Conservation (phyloP, 2,329 filamentous ascomycete species). For the Alternaria gansuensis region DNA sequence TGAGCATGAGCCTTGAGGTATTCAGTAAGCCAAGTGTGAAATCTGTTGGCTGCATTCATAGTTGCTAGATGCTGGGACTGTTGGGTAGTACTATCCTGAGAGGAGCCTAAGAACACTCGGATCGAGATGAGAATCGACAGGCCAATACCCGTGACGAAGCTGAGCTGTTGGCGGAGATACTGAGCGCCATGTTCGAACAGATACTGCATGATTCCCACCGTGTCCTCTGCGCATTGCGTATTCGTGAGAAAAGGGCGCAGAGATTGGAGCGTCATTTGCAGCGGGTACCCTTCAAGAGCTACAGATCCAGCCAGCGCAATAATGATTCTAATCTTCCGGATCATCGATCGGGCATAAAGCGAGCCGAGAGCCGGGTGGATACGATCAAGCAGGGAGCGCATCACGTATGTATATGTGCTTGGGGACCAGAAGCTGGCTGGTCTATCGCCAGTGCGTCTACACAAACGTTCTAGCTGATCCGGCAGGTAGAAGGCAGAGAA, state of each 20-base stretch:
- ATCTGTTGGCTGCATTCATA: slow-evolving; percentile 75
- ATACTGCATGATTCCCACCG: slow-evolving; percentile 85
- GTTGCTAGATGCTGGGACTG: slow-evolving; percentile 83
- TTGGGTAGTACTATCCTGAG: slow-evolving; percentile 81
- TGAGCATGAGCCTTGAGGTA: slow-evolving; percentile 68
- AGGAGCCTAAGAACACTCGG: slow-evolving; percentile 75
- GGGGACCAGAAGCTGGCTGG: slow-evolving; percentile 76
- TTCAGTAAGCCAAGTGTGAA: slow-evolving; percentile 79
- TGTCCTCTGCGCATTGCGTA: slow-evolving; percentile 87
- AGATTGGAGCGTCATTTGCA: slow-evolving; percentile 89
- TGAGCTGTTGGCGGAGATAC: slow-evolving; percentile 72
- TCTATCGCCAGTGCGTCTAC: slow-evolving; percentile 70
- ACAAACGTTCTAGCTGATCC: slow-evolving; percentile 80
- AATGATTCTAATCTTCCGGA: slow-evolving; percentile 85
- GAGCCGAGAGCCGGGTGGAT: slow-evolving; percentile 86
- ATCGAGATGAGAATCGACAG: slow-evolving; percentile 82
- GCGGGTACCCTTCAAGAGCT: slow-evolving; percentile 79
- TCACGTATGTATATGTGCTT: slow-evolving; percentile 75
- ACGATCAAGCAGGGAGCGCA: slow-evolving; percentile 79
- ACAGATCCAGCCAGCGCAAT: slow-evolving; percentile 78
- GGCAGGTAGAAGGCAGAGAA: slow-evolving; percentile 82
- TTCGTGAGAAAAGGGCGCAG: slow-evolving; percentile 81
- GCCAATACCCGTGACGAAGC: slow-evolving; percentile 82
- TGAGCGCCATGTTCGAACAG: slow-evolving; percentile 73
- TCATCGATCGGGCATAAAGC: slow-evolving; percentile 82